Conservation (phyloP, 768 basidiomycete species). For the Panaeolus papilionaceus region DNA sequence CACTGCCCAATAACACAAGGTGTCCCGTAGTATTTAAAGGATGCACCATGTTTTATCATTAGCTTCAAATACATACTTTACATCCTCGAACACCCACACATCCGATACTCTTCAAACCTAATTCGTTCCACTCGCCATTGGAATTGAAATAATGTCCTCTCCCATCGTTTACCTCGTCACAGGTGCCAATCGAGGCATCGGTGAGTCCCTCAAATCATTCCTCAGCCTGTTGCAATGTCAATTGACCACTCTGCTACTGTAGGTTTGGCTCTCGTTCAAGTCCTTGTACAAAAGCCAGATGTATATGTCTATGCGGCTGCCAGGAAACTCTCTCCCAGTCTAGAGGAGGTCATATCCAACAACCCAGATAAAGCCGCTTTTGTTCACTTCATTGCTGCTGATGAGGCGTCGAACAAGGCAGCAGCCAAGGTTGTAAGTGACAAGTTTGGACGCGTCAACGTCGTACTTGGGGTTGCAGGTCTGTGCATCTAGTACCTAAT, state of each 20-base stretch:
- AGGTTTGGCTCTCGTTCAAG: slow-evolving; percentile 4
- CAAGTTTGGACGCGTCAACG: slow-evolving; percentile 11
- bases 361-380: slow-evolving; percentile 15
- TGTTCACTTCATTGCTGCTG: slow-evolving; percentile 16
- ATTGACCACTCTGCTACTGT: not conserved
- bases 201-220: not conserved
- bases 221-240: too few relatives aligned
- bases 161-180: slow-evolving; percentile 7
- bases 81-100: not conserved
- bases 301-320: not conserved
- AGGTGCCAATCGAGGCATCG: slow-evolving; percentile 19
- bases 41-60: too few relatives aligned
- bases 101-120: not conserved
- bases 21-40: too few relatives aligned
- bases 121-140: not conserved
- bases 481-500: too few relatives aligned
- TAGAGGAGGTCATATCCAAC: slow-evolving; percentile 7
- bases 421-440: slow-evolving; percentile 11
- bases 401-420: slow-evolving; percentile 15
- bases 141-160: not conserved
- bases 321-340: not conserved
- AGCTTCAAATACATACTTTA: too few relatives aligned
- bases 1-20: too few relatives aligned
- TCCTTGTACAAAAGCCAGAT: not conserved
- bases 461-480: slow-evolving; percentile 2